Percentiles rank a stretch among this genome's conserved stretches.
Conservation (phyloP, 768 basidiomycete species). For the Panaeolus papilionaceus region DNA sequence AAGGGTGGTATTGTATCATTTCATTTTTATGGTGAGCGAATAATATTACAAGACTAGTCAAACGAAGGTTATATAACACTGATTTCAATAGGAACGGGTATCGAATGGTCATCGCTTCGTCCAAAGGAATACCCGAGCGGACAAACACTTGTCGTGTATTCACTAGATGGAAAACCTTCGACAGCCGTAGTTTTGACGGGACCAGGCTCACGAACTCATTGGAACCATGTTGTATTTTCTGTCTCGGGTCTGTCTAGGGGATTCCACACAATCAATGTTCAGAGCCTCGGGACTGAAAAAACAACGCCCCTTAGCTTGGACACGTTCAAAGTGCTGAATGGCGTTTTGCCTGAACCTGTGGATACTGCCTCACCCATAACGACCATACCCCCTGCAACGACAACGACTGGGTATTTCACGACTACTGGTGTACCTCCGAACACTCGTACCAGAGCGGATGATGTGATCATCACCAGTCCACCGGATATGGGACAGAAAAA, state of each 20-base stretch:
- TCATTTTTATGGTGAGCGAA: conserved; percentile 28
- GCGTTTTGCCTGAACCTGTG: background rate
- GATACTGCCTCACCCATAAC: background rate
- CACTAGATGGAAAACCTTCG: conserved; percentile 28
- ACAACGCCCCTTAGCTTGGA: conserved; percentile 31
- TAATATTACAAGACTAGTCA: background rate
- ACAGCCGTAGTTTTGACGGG: conserved; percentile 25
- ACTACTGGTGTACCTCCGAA: background rate
- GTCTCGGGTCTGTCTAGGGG: conserved; percentile 25
- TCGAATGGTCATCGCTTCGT: conserved; percentile 29
- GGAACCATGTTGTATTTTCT: conserved; percentile 32
- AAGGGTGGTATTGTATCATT: conserved; percentile 23
- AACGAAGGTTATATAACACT: background rate
- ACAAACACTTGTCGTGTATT: conserved; percentile 26
- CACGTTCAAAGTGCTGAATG: conserved; percentile 28
- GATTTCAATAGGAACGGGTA: conserved; percentile 24
- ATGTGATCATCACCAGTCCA: background rate
- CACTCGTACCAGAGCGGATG: background rate
- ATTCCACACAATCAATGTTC: conserved; percentile 28
- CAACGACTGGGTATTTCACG: background rate
- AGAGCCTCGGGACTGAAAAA: conserved; percentile 22
- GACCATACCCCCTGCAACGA: background rate
- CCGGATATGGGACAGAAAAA: background rate
- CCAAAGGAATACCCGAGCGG: conserved; percentile 25
- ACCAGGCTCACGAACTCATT: conserved; percentile 16